Base-by-base conservation (phyloP, 73 alveolate genomes). In the Paramecium tetraurelia region DNA sequence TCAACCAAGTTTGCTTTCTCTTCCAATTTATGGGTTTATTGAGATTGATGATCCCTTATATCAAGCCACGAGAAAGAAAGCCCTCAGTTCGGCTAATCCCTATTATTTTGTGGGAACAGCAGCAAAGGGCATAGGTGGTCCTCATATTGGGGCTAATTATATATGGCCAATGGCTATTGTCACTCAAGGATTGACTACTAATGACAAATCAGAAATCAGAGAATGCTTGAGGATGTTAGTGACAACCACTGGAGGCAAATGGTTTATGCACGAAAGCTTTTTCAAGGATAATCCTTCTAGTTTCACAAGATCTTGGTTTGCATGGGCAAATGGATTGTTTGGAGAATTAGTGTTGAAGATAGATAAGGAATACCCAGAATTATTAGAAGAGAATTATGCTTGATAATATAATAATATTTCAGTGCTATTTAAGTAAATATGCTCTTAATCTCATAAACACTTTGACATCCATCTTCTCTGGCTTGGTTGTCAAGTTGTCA, bases 281-380 rank as follows among this genome's bases (percentile, higher is more conserved):
- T 93, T 92, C 88, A 93, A 92, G 41, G 96, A 93, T 59, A 94
- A 96, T 93, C 89, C 95, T 5, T 86, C 46, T 33, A 71, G 92
- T 59, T 96, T 58, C 69, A 96, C 99, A 10, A 93, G 98, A 89
- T 95, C 95, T 38, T 95, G 97, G 98, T 96, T 96, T 95, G 97
- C 98, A 43, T 96, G 99, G 99, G 99, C 99, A 38, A 96, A 96
- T 71, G 93, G 97, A 16, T 92, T 93, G 33, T 96, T 96, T 95
- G 99, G 99, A 57, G 97, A 93, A 75, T 94, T 96, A 85, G 85
- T 95, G 31, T 94, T 95, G 40, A 86, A 57, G 35, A 75, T 94
- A 35, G 86, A 48, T 12, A 46, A 59, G 5, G 86, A 86, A 84
- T 92, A 63, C 11, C 97, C 97, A 18, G 68, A 85, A 11, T 38